Percentiles rank a stretch among this genome's conserved stretches.
Conservation (phyloP, 306 rosid species). For the Echinosophora koreensis region DNA sequence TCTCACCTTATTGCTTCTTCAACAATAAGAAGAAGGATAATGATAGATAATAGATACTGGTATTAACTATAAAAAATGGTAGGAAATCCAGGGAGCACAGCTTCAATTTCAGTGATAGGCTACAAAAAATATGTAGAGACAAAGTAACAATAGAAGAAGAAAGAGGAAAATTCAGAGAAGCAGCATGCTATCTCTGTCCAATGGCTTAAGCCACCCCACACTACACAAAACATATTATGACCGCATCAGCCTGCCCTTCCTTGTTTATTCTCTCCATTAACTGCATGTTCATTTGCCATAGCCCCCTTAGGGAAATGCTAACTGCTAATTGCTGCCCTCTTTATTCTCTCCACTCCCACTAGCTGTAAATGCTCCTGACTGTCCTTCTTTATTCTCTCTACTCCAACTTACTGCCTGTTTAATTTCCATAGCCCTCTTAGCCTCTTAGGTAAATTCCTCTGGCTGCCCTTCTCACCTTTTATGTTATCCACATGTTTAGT, state of each 20-base stretch:
- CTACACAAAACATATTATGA: neutral
- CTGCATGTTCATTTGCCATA: neutral
- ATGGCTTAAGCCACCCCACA: neutral
- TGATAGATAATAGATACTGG: neutral
- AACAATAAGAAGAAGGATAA: neutral
- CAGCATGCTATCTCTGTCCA: neutral
- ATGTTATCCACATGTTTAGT: too few relatives aligned
- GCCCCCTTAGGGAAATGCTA: too few relatives aligned
- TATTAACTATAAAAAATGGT: neutral
- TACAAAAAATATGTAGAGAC: neutral
- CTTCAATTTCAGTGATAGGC: neutral
- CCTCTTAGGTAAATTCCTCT: too few relatives aligned
- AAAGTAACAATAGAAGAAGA: neutral
- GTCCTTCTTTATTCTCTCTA: too few relatives aligned
- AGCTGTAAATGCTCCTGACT: neutral
- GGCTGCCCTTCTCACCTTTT: too few relatives aligned
- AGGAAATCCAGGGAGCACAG: neutral
- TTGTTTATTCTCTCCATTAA: too few relatives aligned
- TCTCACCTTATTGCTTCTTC: neutral
- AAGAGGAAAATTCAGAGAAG: too few relatives aligned
- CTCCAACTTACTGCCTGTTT: too few relatives aligned
- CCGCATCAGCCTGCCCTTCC: neutral
- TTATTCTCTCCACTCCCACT: neutral
- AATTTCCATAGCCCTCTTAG: too few relatives aligned
- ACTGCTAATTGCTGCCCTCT: neutral